phyloP scores from a whole-genome alignment of 768 basidiomycete genomes.

The Rhodotorula babjevae region DNA sequence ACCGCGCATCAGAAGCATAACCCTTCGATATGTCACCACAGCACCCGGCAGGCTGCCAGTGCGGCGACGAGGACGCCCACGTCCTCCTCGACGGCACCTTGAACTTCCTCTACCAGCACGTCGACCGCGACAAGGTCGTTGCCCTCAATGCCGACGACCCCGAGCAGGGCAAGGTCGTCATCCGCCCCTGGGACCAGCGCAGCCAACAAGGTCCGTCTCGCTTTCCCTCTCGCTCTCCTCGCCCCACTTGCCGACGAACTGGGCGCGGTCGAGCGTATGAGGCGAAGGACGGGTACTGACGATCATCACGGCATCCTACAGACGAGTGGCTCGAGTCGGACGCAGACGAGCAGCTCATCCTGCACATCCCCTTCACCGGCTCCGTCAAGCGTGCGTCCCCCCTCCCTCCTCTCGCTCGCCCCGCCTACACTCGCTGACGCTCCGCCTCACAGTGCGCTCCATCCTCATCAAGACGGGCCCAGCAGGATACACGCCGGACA shows the following conservation, averaged over 20 bases:
- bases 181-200: slow-evolving; percentile 47
- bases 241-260: neutral
- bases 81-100: slow-evolving; percentile 41
- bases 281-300: neutral
- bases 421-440: neutral
- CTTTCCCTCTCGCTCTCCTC: neutral
- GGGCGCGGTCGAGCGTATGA: too few relatives aligned
- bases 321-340: slow-evolving; percentile 48
- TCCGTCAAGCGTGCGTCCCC: slow-evolving; percentile 24
- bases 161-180: slow-evolving; percentile 45
- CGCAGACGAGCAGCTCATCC: slow-evolving; percentile 48
- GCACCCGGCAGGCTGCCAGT: slow-evolving; percentile 32
- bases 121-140: slow-evolving; percentile 46
- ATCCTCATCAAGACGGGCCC: slow-evolving; percentile 49
- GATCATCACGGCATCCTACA: neutral
- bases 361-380: slow-evolving; percentile 39
- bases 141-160: slow-evolving; percentile 48
- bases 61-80: slow-evolving; percentile 43
- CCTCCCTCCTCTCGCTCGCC: neutral
- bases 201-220: slow-evolving; percentile 43
- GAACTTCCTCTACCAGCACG: slow-evolving; percentile 44
- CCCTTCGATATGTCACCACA: slow-evolving; percentile 5
- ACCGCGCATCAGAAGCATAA: too few relatives aligned
- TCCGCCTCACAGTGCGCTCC: slow-evolving; percentile 43
- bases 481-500: slow-evolving; percentile 44